Conservation (phyloP, 2,329 filamentous ascomycete species). For the Davidsoniella virescens region DNA sequence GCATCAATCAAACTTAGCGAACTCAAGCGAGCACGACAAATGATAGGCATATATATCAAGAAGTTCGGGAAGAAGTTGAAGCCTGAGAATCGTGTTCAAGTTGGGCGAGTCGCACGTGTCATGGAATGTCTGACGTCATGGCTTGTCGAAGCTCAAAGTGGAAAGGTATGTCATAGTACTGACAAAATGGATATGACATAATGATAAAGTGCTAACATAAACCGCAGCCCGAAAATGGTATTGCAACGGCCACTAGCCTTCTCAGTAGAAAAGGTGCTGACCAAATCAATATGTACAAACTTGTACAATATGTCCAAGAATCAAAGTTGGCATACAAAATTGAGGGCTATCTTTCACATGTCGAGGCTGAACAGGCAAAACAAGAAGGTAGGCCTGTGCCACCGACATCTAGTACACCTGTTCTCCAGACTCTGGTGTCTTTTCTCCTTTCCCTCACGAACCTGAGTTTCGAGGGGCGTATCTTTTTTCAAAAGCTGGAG, state of each 20-base stretch:
- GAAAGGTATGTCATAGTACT: slow-evolving; percentile 25
- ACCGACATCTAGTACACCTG: slow-evolving; percentile 24
- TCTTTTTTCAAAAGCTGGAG: slow-evolving; percentile 41
- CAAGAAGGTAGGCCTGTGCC: slow-evolving; percentile 14
- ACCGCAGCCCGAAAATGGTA: slow-evolving; percentile 38
- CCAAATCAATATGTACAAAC: slow-evolving; percentile 84
- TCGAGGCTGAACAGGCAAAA: slow-evolving; percentile 32
- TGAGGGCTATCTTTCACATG: slow-evolving; percentile 63
- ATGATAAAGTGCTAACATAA: slow-evolving; percentile 15
- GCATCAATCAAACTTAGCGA: slow-evolving; percentile 59
- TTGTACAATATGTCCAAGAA: slow-evolving; percentile 74
- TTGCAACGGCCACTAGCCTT: slow-evolving; percentile 54
- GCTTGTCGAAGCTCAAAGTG: slow-evolving; percentile 37
- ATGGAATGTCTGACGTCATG: slow-evolving; percentile 62
- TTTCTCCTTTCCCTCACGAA: slow-evolving; percentile 77
- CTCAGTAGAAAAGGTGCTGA: slow-evolving; percentile 76
- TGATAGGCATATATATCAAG: slow-evolving; percentile 68
- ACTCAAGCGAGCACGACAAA: slow-evolving; percentile 52
- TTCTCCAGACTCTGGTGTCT: slow-evolving; percentile 37
- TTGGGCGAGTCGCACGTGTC: slow-evolving; percentile 72
- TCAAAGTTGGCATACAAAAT: slow-evolving; percentile 91
- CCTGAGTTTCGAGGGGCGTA: slow-evolving; percentile 52
- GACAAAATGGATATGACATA: background rate
- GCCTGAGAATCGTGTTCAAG: slow-evolving; percentile 78
- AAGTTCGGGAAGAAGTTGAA: slow-evolving; percentile 80